Percentiles rank a stretch among this genome's conserved stretches.
Conservation (phyloP, 2,329 filamentous ascomycete genomes). For the Monilinia vaccinii-corymbosi region DNA sequence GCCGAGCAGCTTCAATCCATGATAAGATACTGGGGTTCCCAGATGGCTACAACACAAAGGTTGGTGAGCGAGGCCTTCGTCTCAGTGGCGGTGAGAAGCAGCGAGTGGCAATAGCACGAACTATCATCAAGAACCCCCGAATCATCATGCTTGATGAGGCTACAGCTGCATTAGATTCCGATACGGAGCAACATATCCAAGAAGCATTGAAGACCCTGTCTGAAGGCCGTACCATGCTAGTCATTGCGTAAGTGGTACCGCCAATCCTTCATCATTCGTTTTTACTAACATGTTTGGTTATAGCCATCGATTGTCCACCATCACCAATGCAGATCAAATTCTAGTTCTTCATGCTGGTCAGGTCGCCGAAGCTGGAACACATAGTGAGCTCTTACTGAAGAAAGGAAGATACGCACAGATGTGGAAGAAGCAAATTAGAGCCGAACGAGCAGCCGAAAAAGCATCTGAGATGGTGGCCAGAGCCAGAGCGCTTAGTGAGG, state of each 20-base stretch:
- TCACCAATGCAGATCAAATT: slow-evolving; percentile 85
- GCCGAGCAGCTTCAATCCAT: slow-evolving; percentile 80
- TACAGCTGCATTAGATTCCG: slow-evolving; percentile 81
- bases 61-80: slow-evolving; percentile 80
- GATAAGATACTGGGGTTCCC: slow-evolving; percentile 86
- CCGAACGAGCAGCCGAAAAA: slow-evolving; percentile 59
- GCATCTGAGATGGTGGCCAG: slow-evolving; percentile 32
- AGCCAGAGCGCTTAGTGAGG: slow-evolving; percentile 25
- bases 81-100: slow-evolving; percentile 90
- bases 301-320: slow-evolving; percentile 70
- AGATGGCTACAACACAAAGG: slow-evolving; percentile 80
- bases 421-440: slow-evolving; percentile 83
- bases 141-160: slow-evolving; percentile 93
- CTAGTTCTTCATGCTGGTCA: slow-evolving; percentile 71
- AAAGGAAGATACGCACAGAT: slow-evolving; percentile 70
- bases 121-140: slow-evolving; percentile 82
- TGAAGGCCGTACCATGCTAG: slow-evolving; percentile 80
- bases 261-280: slow-evolving; percentile 50
- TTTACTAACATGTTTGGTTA: slow-evolving; percentile 60
- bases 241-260: slow-evolving; percentile 65
- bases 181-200: slow-evolving; percentile 91
- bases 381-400: slow-evolving; percentile 62
- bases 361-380: slow-evolving; percentile 69
- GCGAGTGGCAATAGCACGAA: slow-evolving; percentile 84
- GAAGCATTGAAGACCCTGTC: slow-evolving; percentile 74